Conservation (phyloP, 306 rosid genomes). For the Macrotyloma uniflorum region DNA sequence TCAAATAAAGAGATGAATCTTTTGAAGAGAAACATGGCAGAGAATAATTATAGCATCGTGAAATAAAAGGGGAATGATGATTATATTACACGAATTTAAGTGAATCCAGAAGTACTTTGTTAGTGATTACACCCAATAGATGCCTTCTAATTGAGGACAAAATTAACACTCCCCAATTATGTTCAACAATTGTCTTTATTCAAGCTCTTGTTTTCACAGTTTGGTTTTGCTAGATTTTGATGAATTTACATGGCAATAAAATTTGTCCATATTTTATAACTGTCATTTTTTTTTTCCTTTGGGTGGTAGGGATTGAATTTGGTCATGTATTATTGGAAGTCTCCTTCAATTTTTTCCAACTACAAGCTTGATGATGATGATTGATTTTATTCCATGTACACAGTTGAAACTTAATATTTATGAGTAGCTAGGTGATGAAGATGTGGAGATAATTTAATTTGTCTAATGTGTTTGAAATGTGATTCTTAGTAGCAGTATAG, state of each 20-base stretch:
- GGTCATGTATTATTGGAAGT: not conserved
- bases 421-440: not conserved
- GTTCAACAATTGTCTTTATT: not conserved
- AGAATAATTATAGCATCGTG: constrained; percentile 20
- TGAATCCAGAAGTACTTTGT: constrained; percentile 31
- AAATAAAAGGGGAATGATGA: constrained; percentile 27
- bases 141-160: constrained; percentile 31
- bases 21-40: constrained; percentile 25
- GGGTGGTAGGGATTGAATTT: not conserved
- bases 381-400: constrained; percentile 13
- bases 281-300: too few relatives aligned
- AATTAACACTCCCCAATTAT: not conserved
- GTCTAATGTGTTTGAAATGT: not conserved
- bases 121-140: constrained; percentile 15
- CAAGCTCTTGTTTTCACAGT: constrained; percentile 1
- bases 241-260: not conserved
- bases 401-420: not conserved
- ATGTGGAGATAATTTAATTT: constrained; percentile 28
- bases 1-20: constrained; percentile 7
- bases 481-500: constrained; percentile 1
- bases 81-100: constrained; percentile 32
- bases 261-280: too few relatives aligned
- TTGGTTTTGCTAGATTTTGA: not conserved
- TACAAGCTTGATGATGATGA: not conserved
- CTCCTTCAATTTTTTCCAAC: constrained; percentile 18